Evolutionary conservation across 1,284 basidiomycete species (phyloP), one percentile per base, ranked within the genome.

Genomic region (Stereum hirsutum): DNA sequence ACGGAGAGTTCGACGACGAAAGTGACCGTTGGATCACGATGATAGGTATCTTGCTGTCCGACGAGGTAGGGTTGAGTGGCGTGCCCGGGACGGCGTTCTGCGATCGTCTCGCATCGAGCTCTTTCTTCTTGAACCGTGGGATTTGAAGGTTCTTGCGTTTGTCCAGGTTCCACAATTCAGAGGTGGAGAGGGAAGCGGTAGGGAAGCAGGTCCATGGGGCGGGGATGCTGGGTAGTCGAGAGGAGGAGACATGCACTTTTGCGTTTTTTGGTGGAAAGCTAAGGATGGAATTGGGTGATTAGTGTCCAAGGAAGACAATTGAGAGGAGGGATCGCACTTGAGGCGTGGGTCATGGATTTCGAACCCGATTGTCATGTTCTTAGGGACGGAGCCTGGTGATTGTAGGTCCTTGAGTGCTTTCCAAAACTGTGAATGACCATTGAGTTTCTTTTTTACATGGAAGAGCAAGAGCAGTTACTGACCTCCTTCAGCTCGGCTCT

Each of bases 261-360:
- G 78, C 71, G 48, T 89, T 89, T 54, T 78, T 79, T 0, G 88
- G 89, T 26, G 89, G 89, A 54, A 88, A 91, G 45, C 89, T 91
- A 40, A 6, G n/a, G 28, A 30, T 30, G 28, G 10, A 30, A 30
- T n/a, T n/a, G n/a, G n/a, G n/a, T n/a, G n/a, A 41, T 11, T n/a
- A n/a, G 8, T n/a, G 6, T n/a, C 17, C 20, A 24, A n/a, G 35
- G 5, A 30, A 10, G 6, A 24, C 39, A 41, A 31, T 15, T 31
- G 33, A 24, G 20, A 8, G 3, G 6, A 32, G 25, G n/a, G 14
- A 27, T 52, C 61, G 24, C 25, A 88, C 88, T 69, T 79, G 2
- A 91, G 62, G 33, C 89, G 71, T 17, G 92, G 92, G 58, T 96
- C 92, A 35, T 85, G 64, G 0, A 89, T 82, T 21, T 68, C 79